Conservation (phyloP, 805 yeast species). For the Lachancea sp. region DNA sequence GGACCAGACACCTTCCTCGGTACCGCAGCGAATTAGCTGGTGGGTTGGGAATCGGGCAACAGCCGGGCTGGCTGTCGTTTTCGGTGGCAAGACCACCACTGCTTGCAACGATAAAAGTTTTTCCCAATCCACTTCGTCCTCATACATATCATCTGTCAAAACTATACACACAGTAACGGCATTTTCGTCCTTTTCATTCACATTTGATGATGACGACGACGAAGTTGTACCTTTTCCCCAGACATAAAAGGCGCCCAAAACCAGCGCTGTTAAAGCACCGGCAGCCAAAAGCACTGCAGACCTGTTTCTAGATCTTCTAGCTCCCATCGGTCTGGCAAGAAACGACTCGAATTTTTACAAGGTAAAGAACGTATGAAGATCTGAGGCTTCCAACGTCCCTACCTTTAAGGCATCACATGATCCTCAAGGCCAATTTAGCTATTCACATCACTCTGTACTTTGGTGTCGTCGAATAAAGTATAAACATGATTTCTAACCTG, state of each 20-base stretch:
- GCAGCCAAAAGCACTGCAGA: neutral
- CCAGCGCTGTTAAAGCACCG: neutral
- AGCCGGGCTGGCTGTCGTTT: slow-evolving; percentile 1
- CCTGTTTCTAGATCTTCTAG: neutral
- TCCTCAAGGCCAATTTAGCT: no score
- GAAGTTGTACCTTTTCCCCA: neutral
- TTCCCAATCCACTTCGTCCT: slow-evolving; percentile 16
- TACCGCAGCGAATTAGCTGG: slow-evolving; percentile 42
- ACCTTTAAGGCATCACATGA: no score
- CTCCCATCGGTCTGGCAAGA: neutral
- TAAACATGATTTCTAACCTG: no score
- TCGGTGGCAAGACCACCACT: slow-evolving; percentile 35
- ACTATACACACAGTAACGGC: slow-evolving; percentile 16
- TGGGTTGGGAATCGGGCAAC: slow-evolving; percentile 15
- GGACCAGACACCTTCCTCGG: slow-evolving; percentile 45
- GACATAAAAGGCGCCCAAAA: neutral
- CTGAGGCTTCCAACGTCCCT: no score
- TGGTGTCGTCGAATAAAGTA: no score
- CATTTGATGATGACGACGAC: neutral
- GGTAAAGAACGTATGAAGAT: no score
- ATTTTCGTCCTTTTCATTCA: neutral
- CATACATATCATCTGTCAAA: slow-evolving; percentile 14
- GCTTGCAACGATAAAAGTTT: slow-evolving; percentile 15
- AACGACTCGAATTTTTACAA: no score
- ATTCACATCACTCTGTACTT: no score